Conservation (phyloP, 1,139 yeast genomes). For the Sugiyamaella sp. region DNA sequence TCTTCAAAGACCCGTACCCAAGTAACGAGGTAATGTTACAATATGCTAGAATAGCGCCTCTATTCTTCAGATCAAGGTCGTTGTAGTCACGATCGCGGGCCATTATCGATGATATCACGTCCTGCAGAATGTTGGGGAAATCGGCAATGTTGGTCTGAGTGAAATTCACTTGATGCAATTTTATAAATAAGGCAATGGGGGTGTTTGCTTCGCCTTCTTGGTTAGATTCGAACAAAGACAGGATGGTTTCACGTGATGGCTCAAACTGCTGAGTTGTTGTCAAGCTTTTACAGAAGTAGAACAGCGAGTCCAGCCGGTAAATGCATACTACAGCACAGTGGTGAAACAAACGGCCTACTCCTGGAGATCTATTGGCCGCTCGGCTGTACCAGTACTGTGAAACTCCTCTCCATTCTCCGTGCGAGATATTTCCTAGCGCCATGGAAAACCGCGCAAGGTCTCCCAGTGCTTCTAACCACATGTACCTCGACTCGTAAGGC, state of each 20-base stretch:
- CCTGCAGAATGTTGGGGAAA: conserved; percentile 16
- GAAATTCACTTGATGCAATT: conserved; percentile 29
- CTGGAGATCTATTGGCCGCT: conserved; percentile 38
- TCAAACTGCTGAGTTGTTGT: conserved; percentile 34
- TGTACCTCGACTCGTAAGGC: conserved; percentile 38
- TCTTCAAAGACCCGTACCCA: conserved; percentile 31
- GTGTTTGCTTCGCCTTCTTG: conserved; percentile 25
- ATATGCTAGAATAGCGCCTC: conserved; percentile 35
- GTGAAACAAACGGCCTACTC: conserved; percentile 41
- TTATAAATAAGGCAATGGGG: conserved; percentile 28
- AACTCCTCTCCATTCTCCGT: conserved; percentile 38
- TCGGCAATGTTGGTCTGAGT: conserved; percentile 17
- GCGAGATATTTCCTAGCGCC: conserved; percentile 31
- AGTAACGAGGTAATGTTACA: conserved; percentile 37
- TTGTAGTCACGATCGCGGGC: conserved; percentile 20
- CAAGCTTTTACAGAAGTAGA: conserved; percentile 39
- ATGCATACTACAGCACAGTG: conserved; percentile 38
- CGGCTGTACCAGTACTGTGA: conserved; percentile 41
- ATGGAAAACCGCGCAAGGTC: conserved; percentile 40
- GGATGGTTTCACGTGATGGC: conserved; percentile 32
- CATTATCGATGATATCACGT: conserved; percentile 21
- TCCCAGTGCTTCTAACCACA: conserved; percentile 43
- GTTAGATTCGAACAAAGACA: conserved; percentile 30
- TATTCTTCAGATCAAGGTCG: conserved; percentile 23
- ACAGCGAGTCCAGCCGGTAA: conserved; percentile 37